phyloP scores from a whole-genome alignment of 2,329 filamentous ascomycete species.

The Colletotrichum sp. region DNA sequence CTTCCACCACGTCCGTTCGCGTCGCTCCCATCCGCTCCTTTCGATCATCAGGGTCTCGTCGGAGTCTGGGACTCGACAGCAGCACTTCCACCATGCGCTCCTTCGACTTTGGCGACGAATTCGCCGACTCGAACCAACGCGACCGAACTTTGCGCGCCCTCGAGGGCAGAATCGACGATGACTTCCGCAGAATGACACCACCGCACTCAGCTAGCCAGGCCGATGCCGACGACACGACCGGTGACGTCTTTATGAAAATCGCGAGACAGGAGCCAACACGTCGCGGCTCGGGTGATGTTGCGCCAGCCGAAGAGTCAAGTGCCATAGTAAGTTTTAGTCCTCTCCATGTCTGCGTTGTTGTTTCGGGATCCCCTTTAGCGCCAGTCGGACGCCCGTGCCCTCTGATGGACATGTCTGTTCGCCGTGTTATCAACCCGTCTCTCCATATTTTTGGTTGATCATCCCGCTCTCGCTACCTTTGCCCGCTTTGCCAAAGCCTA shows the following conservation, averaged over 20 bases:
- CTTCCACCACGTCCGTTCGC: slow-evolving; percentile 37
- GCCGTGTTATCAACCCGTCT: background rate
- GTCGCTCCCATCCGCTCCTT: slow-evolving; percentile 62
- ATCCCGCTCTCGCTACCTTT: background rate
- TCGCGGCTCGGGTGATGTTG: slow-evolving; percentile 38
- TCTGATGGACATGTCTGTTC: slow-evolving; percentile 6
- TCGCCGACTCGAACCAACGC: slow-evolving; percentile 46
- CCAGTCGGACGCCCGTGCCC: slow-evolving; percentile 16
- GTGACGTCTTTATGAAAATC: slow-evolving; percentile 64
- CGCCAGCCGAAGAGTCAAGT: slow-evolving; percentile 39
- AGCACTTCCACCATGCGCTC: slow-evolving; percentile 46
- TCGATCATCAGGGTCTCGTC: slow-evolving; percentile 62
- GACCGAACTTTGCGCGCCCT: slow-evolving; percentile 57
- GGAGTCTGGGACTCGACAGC: slow-evolving; percentile 60
- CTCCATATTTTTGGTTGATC: slow-evolving; percentile 7
- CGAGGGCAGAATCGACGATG: slow-evolving; percentile 49
- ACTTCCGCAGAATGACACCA: slow-evolving; percentile 42
- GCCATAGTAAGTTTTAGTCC: slow-evolving; percentile 49
- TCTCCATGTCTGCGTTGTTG: slow-evolving; percentile 9
- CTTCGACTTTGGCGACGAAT: slow-evolving; percentile 49
- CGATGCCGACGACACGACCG: slow-evolving; percentile 55
- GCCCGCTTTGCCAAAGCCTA: background rate
- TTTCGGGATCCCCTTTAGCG: slow-evolving; percentile 17
- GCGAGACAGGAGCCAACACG: slow-evolving; percentile 56
- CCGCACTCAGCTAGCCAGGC: slow-evolving; percentile 39